These are phyloP conservation scores for Austroboletus novae-zelandiae DNA, from an alignment of 1,284 basidiomycete genomes.

Conservation along the genomic window DNA sequence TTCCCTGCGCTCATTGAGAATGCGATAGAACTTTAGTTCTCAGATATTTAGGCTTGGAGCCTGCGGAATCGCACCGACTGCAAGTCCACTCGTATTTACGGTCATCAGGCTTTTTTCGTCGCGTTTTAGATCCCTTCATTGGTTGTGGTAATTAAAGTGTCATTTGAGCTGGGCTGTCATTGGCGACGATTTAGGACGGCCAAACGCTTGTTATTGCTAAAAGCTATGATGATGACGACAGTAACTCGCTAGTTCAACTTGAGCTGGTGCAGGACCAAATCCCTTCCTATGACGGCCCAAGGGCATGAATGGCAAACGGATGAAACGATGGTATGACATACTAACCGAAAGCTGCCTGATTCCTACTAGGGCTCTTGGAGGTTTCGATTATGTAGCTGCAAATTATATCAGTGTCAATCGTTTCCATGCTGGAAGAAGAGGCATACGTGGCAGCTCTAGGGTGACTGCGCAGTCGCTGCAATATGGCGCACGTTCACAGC, in stretches of 20 bases:
- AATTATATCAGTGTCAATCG: not conserved
- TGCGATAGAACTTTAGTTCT: no score
- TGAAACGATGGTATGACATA: constrained; percentile 7
- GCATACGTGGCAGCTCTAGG: constrained; percentile 11
- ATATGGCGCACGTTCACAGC: constrained; percentile 72
- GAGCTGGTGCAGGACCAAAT: constrained; percentile 18
- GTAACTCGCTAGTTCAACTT: not conserved
- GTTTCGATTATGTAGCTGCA: constrained; percentile 19
- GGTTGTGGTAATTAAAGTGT: no score
- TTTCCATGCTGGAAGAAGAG: not conserved
- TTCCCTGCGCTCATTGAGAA: no score
- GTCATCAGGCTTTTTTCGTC: no score
- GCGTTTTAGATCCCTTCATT: no score
- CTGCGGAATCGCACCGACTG: no score
- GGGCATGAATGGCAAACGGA: constrained; percentile 4
- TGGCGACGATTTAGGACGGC: constrained; percentile 1
- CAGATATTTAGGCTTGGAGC: no score
- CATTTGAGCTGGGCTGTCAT: not conserved
- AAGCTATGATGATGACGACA: not conserved
- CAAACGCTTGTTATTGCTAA: constrained; percentile 14
- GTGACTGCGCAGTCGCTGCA: constrained; percentile 22
- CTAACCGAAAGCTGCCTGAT: no score
- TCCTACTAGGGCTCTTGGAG: no score
- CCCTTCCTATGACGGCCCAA: constrained; percentile 13
- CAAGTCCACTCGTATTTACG: no score